Evolutionary conservation across 441 rosid species (phyloP).

Genomic region (Adansonia rubrostipa): DNA sequence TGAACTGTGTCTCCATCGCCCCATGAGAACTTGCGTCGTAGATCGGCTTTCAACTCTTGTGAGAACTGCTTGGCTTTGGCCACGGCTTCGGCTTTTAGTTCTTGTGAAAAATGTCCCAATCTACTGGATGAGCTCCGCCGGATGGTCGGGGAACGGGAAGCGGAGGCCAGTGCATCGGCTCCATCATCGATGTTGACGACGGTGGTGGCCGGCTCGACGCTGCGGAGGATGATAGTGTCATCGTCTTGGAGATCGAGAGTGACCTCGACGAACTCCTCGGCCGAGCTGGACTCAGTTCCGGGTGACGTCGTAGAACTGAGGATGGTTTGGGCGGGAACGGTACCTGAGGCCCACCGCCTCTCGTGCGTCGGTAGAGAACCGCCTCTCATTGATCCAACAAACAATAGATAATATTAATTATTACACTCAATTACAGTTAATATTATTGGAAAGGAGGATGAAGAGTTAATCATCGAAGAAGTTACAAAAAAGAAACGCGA

Average conservation of each 20-base stretch:
- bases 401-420: neutral
- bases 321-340: conserved; percentile 45
- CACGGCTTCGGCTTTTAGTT: conserved; percentile 72
- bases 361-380: conserved; percentile 49
- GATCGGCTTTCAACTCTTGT: conserved; percentile 72
- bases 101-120: conserved; percentile 68
- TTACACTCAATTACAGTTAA: conserved; percentile 29
- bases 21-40: conserved; percentile 75
- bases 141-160: conserved; percentile 61
- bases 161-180: conserved; percentile 36
- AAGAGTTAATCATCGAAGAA: conserved; percentile 25
- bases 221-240: conserved; percentile 55
- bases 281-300: conserved; percentile 47
- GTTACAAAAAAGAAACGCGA: neutral
- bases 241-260: conserved; percentile 54
- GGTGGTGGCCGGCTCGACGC: conserved; percentile 44
- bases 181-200: conserved; percentile 47
- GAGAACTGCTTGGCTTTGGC: conserved; percentile 83
- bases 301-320: conserved; percentile 63
- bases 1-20: conserved; percentile 50
- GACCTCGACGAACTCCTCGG: conserved; percentile 58
- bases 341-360: conserved; percentile 86
- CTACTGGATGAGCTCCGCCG: conserved; percentile 55
- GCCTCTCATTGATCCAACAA: conserved; percentile 45
- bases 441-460: neutral